phyloP scores from a whole-genome alignment of 257 asterid genomes.

The Knoxia roxburghii region DNA sequence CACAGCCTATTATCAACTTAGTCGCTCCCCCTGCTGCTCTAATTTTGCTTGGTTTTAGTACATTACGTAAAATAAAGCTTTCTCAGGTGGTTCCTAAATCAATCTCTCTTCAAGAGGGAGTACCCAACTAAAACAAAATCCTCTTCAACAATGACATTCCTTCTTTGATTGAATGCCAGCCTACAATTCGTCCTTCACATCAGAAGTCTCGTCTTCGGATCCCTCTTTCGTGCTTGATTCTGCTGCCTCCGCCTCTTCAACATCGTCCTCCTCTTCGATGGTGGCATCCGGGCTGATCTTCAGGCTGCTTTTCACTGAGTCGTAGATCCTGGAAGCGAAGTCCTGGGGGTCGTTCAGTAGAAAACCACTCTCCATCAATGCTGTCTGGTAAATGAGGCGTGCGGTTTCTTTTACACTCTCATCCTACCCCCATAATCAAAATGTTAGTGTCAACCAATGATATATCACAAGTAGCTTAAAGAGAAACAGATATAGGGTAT shows the following conservation, averaged over 20 bases:
- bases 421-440: conserved; percentile 31
- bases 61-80: neutral
- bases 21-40: conserved; percentile 10
- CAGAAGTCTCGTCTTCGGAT: conserved; percentile 25
- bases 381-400: conserved; percentile 80
- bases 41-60: conserved; percentile 11
- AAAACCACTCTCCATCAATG: conserved; percentile 90
- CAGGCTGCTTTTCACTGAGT: conserved; percentile 64
- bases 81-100: conserved; percentile 1
- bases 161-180: conserved; percentile 1
- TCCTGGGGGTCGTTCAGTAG: conserved; percentile 70
- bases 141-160: conserved; percentile 2
- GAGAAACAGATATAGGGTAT: neutral
- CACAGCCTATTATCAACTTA: conserved; percentile 17
- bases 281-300: conserved; percentile 62
- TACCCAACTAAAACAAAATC: conserved; percentile 12
- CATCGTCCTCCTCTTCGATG: conserved; percentile 76
- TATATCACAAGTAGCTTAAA: neutral
- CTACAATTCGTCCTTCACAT: conserved; percentile 70
- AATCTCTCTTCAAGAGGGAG: conserved; percentile 9
- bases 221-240: conserved; percentile 36
- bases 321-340: conserved; percentile 64
- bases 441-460: neutral
- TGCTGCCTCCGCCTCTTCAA: conserved; percentile 40
- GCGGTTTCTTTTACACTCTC: conserved; percentile 67